Percentiles rank a stretch among this genome's conserved stretches.
These are phyloP conservation scores for Calonectria henricotiae DNA, from an alignment of 2,329 filamentous ascomycete species.

Conservation along the genomic window DNA sequence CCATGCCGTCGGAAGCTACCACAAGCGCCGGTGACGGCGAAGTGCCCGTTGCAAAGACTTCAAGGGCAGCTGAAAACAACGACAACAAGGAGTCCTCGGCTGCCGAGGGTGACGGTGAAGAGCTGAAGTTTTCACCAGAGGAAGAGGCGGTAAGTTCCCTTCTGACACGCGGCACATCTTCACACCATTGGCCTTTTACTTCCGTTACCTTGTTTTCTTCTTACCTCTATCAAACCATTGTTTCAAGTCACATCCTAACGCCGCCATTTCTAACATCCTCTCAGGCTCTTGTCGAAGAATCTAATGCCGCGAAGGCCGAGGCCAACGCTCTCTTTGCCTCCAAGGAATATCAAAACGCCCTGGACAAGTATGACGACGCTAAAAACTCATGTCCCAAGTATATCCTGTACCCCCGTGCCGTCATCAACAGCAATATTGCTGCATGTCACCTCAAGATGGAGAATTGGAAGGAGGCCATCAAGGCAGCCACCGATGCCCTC, in stretches of 20 bases:
- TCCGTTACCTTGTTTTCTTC: too few relatives aligned
- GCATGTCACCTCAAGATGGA: slow-evolving; percentile 89
- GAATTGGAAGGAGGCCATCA: slow-evolving; percentile 88
- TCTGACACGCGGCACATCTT: not conserved
- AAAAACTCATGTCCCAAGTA: slow-evolving; percentile 86
- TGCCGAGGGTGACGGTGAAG: slow-evolving; percentile 46
- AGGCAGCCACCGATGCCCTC: slow-evolving; percentile 80
- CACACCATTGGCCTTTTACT: not conserved
- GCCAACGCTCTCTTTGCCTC: slow-evolving; percentile 87
- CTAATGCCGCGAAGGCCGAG: slow-evolving; percentile 79
- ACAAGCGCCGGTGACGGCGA: slow-evolving; percentile 33
- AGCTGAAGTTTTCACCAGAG: slow-evolving; percentile 66
- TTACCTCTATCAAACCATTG: not conserved
- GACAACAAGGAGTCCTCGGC: slow-evolving; percentile 27
- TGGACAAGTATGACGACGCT: slow-evolving; percentile 87
- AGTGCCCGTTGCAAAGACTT: slow-evolving; percentile 22
- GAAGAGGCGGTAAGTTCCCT: slow-evolving; percentile 69
- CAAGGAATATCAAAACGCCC: slow-evolving; percentile 82
- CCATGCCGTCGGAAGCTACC: not conserved
- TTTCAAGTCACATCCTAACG: not conserved
- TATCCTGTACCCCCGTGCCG: slow-evolving; percentile 89
- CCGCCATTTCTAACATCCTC: not conserved
- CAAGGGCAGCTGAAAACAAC: not conserved
- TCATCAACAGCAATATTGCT: slow-evolving; percentile 90
- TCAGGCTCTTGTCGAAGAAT: slow-evolving; percentile 79